Evolutionary conservation across 2,329 filamentous ascomycete genomes (phyloP), one percentile per base, ranked within the genome.

Genomic region (Talaromyces marneffei): DNA sequence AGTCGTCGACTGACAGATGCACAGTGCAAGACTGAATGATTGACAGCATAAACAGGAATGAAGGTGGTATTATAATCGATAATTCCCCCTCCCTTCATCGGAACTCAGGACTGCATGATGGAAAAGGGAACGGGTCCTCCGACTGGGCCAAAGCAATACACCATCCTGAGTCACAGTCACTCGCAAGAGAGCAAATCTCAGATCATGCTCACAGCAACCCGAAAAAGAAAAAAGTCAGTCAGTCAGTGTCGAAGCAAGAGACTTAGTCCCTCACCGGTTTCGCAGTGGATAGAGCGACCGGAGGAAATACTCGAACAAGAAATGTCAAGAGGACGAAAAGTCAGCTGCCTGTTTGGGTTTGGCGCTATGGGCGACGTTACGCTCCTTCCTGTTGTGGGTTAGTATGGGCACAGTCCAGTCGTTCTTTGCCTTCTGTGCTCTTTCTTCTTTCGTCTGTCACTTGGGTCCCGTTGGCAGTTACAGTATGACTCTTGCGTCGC

Each of bases 311-410:
- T 52, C 29, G 48, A 52, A 52, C 48, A 20, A 52, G 48, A 52
- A 52, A 31, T n/a, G 7, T 31, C 9, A 16, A n/a, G 42, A 46
- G 42, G 23, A 2, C 14, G 8, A 33, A 12, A 20, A 44, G n/a
- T 37, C 55, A 53, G 53, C 60, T 62, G 44, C 60, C 60, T 62
- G 9, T 57, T 58, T 37, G 44, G 54, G 60, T 20, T 37, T 58
- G 37, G 54, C 44, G 14, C 31, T 14, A 10, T 5, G 20, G 52
- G 9, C 25, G 4, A 2, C 0, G 25, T 23, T 57, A 16, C 16
- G 25, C 55, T 57, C 55, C 55, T 57, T 42, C 55, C 55, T 57
- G 37, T 44, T 57, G 6, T 14, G 39, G 55, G 6, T 10, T 57
- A 42, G 27, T 33, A n/a, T 20, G 48, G 33, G 48, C 48, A 52